These are phyloP conservation scores for Hura crepitans DNA, from an alignment of 441 rosid genomes.

Conservation along the genomic window DNA sequence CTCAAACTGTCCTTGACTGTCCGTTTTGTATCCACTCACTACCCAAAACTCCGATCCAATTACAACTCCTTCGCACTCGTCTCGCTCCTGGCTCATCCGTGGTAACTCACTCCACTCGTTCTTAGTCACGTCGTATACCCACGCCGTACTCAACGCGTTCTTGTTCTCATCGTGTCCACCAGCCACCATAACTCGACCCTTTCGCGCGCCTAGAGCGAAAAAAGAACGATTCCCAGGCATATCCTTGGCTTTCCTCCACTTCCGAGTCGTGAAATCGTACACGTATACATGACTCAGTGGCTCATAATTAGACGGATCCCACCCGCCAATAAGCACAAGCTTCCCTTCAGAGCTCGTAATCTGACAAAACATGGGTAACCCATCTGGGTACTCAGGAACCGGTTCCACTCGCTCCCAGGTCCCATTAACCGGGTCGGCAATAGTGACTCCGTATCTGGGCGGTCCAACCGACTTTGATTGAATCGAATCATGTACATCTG, in stretches of 20 bases:
- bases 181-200: conserved; percentile 35
- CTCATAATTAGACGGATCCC: conserved; percentile 46
- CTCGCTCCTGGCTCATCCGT: conserved; percentile 44
- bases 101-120: conserved; percentile 48
- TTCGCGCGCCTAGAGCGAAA: conserved; percentile 36
- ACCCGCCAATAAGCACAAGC: conserved; percentile 47
- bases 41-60: conserved; percentile 45
- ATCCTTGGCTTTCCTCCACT: conserved; percentile 39
- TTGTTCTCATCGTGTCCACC: conserved; percentile 54
- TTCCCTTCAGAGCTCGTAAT: conserved; percentile 41
- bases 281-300: conserved; percentile 38
- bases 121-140: conserved; percentile 38
- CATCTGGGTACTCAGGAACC: conserved; percentile 37
- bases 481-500: background rate
- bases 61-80: conserved; percentile 46
- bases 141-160: conserved; percentile 43
- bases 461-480: conserved; percentile 24
- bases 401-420: conserved; percentile 37
- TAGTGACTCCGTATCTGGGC: conserved; percentile 29
- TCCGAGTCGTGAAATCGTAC: conserved; percentile 44
- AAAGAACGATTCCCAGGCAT: conserved; percentile 46
- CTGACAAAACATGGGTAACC: conserved; percentile 50
- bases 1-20: conserved; percentile 45
- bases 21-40: conserved; percentile 52
- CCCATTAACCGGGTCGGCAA: conserved; percentile 35